These are phyloP conservation scores for Cercospora sp. DNA, from an alignment of 2,329 filamentous ascomycete species.

Conservation along the genomic window DNA sequence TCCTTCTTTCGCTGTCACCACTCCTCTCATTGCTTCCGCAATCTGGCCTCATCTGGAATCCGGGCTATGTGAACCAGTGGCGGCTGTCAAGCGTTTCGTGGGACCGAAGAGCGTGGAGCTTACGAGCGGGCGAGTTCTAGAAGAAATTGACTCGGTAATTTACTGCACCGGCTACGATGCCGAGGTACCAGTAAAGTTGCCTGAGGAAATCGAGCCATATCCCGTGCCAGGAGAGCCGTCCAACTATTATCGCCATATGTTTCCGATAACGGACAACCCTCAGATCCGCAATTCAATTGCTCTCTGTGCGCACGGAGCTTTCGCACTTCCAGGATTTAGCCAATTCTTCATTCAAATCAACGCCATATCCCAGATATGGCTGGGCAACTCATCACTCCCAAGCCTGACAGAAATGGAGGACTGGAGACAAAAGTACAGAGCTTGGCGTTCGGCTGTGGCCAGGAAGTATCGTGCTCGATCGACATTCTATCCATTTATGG, in stretches of 20 bases:
- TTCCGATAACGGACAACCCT: conserved; percentile 34
- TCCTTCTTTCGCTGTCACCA: conserved; percentile 33
- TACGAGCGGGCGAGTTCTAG: conserved; percentile 35
- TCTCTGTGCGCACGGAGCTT: conserved; percentile 34
- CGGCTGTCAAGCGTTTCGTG: conserved; percentile 31
- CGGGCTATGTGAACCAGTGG: conserved; percentile 34
- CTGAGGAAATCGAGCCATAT: conserved; percentile 20
- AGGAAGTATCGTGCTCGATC: conserved; percentile 19
- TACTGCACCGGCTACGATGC: conserved; percentile 42
- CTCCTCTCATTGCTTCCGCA: conserved; percentile 37
- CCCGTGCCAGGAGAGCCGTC: conserved; percentile 3
- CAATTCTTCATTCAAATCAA: conserved; percentile 35
- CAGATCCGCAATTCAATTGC: conserved; percentile 33
- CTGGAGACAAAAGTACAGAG: conserved; percentile 24
- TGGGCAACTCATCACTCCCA: conserved; percentile 29
- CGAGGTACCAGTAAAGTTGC: conserved; percentile 20
- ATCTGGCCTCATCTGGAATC: conserved; percentile 34
- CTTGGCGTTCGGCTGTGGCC: conserved; percentile 19
- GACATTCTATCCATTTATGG: conserved; percentile 29
- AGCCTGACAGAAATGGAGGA: conserved; percentile 35
- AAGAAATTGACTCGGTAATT: conserved; percentile 40
- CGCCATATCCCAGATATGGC: conserved; percentile 40
- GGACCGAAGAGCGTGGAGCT: conserved; percentile 35
- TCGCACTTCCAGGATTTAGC: conserved; percentile 32
- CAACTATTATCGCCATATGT: conserved; percentile 38